Conservation (phyloP, 1,139 yeast genomes). For the Zygosaccharomyces pseudobailii region DNA sequence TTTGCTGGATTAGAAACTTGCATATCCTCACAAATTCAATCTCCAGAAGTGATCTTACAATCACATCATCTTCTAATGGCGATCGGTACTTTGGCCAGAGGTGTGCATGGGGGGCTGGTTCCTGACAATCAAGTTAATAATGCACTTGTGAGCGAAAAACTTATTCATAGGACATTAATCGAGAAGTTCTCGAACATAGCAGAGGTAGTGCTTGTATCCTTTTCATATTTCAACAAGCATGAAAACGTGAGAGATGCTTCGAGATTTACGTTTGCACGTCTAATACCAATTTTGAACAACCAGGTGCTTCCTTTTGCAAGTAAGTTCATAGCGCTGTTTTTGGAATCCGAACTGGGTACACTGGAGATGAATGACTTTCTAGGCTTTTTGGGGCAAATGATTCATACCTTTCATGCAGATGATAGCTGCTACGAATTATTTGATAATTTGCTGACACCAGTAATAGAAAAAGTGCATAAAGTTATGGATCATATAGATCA, state of each 20-base stretch:
- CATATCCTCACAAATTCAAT: constrained; percentile 45
- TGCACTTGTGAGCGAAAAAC: constrained; percentile 27
- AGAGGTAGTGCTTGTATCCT: constrained; percentile 76
- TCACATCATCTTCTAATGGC: constrained; percentile 87
- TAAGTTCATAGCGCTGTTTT: constrained; percentile 66
- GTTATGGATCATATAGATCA: constrained; percentile 37
- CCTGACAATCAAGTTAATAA: constrained; percentile 37
- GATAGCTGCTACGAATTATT: constrained; percentile 68
- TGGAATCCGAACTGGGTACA: constrained; percentile 59
- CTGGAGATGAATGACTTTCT: constrained; percentile 76
- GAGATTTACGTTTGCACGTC: constrained; percentile 80
- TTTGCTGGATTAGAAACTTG: constrained; percentile 69
- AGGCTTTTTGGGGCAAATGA: constrained; percentile 81
- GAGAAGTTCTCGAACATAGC: constrained; percentile 66
- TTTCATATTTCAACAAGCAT: constrained; percentile 65
- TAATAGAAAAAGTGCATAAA: constrained; percentile 59
- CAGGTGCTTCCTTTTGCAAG: constrained; percentile 55
- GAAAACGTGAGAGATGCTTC: constrained; percentile 80
- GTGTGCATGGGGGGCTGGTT: constrained; percentile 45
- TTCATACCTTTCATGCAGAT: constrained; percentile 68
- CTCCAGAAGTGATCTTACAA: constrained; percentile 53
- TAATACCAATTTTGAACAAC: constrained; percentile 68
- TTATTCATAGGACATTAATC: constrained; percentile 33
- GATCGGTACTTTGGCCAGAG: constrained; percentile 83
- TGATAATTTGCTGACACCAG: constrained; percentile 67